Evolutionary conservation across 2,329 filamentous ascomycete species (phyloP), one percentile per base, ranked within the genome.

Genomic region (Dothistroma septosporum): DNA sequence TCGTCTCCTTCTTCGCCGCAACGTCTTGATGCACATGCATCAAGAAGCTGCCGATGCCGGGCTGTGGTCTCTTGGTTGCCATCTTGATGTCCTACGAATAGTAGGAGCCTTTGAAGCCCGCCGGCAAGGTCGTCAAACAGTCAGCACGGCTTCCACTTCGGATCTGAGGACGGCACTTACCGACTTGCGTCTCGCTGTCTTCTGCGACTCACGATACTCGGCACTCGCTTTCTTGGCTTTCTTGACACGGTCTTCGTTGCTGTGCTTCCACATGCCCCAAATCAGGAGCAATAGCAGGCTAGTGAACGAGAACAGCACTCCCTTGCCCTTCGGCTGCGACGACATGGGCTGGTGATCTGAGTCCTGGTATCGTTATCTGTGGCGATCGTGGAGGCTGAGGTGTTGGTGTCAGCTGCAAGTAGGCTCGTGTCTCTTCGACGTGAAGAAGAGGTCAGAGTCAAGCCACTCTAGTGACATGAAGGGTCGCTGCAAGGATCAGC

Each of bases 181-280:
- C 31, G 24, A 21, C 50, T 53, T 53, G 31, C 50, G 24, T 21
- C 22, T 46, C 58, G 50, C 37, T 11, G 28, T 24, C n/a, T 41
- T 44, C 44, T 55, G 24, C 41, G 16, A 12, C n/a, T 52, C 44
- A 14, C 46, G 52, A 28, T 55, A 60, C 22, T 48, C 21, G n/a
- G 19, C 46, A 33, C 52, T 55, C 19, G 48, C 31, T 33, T 60
- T 52, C 53, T 60, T 60, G 28, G 58, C 41, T 37, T 60, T 60
- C 14, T 12, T 24, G 10, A 48, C 52, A 8, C 53, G 58, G 14
- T 55, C 52, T 11, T 35, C 19, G 46, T 56, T 41, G 28, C 37
- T 32, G 53, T 52, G 52, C 32, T 60, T 55, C 58, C 58, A 60
- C 44, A 49, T 19, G n/a, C 47, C 48, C 47, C 32, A 60, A 19